These are phyloP conservation scores for Malbranchea zuffiana DNA, from an alignment of 2,329 filamentous ascomycete species.

Conservation along the genomic window DNA sequence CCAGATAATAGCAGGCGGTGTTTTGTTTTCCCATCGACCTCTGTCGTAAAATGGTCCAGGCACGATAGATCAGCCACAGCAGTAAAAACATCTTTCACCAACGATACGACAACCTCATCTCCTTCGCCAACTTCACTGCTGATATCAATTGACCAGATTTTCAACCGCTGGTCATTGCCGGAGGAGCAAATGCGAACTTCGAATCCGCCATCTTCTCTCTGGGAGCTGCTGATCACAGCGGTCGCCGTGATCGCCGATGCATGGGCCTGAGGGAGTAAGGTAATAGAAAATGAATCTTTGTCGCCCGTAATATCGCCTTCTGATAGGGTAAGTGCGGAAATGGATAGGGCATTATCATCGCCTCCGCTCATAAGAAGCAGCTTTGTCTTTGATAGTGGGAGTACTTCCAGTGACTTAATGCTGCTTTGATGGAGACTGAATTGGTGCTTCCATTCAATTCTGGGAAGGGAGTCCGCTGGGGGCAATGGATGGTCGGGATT, in stretches of 20 bases:
- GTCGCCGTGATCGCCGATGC: conserved; percentile 35
- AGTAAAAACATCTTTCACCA: conserved; percentile 30
- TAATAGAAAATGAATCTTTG: conserved; percentile 19
- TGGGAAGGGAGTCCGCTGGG: conserved; percentile 1
- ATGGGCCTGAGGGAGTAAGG: conserved; percentile 34
- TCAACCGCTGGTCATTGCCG: conserved; percentile 39
- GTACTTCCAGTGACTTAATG: conserved; percentile 49
- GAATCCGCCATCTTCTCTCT: conserved; percentile 8
- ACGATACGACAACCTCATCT: conserved; percentile 16
- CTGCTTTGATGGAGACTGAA: conserved; percentile 64
- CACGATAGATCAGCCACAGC: conserved; percentile 47
- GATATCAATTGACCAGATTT: conserved; percentile 32
- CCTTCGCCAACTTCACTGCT: conserved; percentile 16
- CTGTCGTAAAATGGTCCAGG: conserved; percentile 31
- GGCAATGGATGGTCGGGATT: neutral
- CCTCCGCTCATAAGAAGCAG: conserved; percentile 62
- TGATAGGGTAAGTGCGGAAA: conserved; percentile 37
- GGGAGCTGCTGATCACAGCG: conserved; percentile 20
- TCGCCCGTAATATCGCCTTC: neutral
- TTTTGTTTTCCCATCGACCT: conserved; percentile 1
- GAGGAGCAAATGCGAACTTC: conserved; percentile 27
- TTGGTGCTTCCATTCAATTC: conserved; percentile 28
- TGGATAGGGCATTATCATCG: conserved; percentile 71
- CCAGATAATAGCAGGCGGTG: conserved; percentile 35
- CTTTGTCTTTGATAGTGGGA: conserved; percentile 23